Conservation (phyloP, 2,329 filamentous ascomycete genomes). For the Aspergillus flavus region DNA sequence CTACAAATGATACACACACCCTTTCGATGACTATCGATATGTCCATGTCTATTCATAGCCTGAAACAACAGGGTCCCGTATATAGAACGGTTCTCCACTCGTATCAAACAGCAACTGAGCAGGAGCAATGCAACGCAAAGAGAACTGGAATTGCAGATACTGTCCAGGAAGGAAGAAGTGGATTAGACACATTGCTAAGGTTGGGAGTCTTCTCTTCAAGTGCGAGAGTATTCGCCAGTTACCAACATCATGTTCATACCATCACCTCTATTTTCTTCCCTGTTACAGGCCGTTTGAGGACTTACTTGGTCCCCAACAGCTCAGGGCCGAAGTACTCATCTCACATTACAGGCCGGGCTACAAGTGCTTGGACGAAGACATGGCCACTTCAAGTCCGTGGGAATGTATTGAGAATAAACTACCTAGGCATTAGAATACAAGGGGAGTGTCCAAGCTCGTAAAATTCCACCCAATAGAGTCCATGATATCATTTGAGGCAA, state of each 20-base stretch:
- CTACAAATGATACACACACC: too few species aligned
- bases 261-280: background rate
- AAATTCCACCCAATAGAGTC: constrained; percentile 25
- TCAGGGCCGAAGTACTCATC: background rate
- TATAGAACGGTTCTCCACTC: background rate
- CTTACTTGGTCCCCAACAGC: background rate
- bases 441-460: constrained; percentile 29
- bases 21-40: background rate
- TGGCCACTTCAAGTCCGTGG: background rate
- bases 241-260: background rate
- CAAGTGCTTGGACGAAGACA: background rate
- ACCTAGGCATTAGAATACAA: constrained; percentile 35
- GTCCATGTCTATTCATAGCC: background rate
- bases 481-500: constrained; percentile 22
- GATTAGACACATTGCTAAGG: background rate
- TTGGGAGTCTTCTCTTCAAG: constrained; percentile 5
- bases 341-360: background rate
- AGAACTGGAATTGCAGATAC: background rate
- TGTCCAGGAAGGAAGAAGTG: background rate
- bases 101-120: background rate
- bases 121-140: background rate
- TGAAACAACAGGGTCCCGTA: background rate
- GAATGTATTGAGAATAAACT: constrained; percentile 10
- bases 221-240: background rate
- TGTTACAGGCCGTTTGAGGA: background rate